Conservation (phyloP, 768 basidiomycete species). For the Clitopilus passeckerianus region DNA sequence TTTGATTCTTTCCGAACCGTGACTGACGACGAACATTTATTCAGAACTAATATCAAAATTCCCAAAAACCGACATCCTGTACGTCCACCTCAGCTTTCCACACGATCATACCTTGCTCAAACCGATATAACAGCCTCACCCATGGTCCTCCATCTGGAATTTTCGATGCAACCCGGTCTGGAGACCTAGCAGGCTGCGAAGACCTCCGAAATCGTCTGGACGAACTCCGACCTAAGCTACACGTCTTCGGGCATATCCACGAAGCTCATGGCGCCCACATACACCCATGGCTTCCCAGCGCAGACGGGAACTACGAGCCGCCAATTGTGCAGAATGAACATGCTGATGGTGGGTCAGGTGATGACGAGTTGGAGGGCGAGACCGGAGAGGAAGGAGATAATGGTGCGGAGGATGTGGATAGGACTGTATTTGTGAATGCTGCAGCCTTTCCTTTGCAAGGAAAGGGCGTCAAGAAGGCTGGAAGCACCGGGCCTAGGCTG, state of each 20-base stretch:
- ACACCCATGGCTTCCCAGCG: conserved; percentile 25
- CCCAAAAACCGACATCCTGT: conserved; percentile 32
- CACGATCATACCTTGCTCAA: neutral
- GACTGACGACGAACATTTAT: neutral
- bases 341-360: conserved; percentile 1
- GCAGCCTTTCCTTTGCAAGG: conserved; percentile 28
- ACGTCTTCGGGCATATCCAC: conserved; percentile 67
- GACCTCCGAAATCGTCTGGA: conserved; percentile 36
- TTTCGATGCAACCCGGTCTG: conserved; percentile 40
- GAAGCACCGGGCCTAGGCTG: conserved; percentile 8
- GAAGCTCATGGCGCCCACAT: conserved; percentile 49
- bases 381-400: neutral
- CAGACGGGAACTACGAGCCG: neutral
- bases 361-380: conserved; percentile 6
- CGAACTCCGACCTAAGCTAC: conserved; percentile 35
- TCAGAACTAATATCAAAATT: conserved; percentile 7
- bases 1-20: neutral
- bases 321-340: neutral
- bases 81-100: conserved; percentile 4
- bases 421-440: conserved; percentile 42
- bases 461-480: conserved; percentile 12
- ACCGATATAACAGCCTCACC: conserved; percentile 32
- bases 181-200: conserved; percentile 41
- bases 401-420: neutral
- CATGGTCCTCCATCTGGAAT: conserved; percentile 55